Base-by-base conservation (phyloP, 129 eudicot species). In the Chrysanthemum lavandulifolium region DNA sequence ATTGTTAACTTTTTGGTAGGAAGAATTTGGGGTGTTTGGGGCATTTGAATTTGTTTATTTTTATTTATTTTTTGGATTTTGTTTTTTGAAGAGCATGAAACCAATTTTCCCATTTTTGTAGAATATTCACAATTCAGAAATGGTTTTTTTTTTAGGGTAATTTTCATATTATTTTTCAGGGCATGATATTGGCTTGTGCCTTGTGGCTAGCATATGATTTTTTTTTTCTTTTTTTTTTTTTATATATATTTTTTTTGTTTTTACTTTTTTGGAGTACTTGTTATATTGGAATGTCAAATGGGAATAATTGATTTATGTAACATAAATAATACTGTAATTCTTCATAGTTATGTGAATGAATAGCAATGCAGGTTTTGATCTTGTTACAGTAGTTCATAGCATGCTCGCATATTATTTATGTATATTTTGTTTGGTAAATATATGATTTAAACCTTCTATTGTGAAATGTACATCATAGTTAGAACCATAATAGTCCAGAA, bases 21-120 rank as follows among this genome's bases (percentile, higher is more conserved):
- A 49, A 85, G 83, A 73, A 79, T 86, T 68, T 86, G 87, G 87
- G 77, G 85, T 76, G 85, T 82, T 57, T 86, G 90, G 90, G 83
- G 86, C 11, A 18, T 68, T 63, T 78, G 61, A 78, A 13, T 23
- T 23, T n/a, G 1, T 7, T 64, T 36, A 3, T n/a, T 31, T 69
- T 71, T 18, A 6, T 9, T 47, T 43, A 13, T 12, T 13, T 10
- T 25, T 23, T 36, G 6, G 19, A 1, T 61, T 52, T 19, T 13
- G 48, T 14, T 47, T 69, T 68, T 62, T 78, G 25, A 78, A 64
- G 73, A 64, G 55, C 61, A 54, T 13, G 54, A 55, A 71, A 78
- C 53, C 65, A 71, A 55, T 55, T 78, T 65, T 72, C 48, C 76
- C 59, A 70, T 40, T 70, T 62, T 68, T 78, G 67, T 70, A 54